Evolutionary conservation across 257 asterid species (phyloP), one percentile per base, ranked within the genome.

Genomic region (Forsythia viridissima): DNA sequence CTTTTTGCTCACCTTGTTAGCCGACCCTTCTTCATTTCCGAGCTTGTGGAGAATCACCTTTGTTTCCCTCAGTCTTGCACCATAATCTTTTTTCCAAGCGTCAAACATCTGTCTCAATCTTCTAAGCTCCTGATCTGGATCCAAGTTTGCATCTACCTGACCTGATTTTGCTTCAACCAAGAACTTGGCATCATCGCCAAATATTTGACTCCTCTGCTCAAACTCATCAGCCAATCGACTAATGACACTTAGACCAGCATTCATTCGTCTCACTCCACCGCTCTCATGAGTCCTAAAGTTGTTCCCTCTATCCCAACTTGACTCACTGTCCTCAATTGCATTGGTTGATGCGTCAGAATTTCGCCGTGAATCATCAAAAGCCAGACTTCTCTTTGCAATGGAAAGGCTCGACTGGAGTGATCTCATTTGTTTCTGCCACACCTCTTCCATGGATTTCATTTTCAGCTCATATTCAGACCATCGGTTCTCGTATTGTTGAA

Each of bases 361-460:
- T 78, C 98, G 85, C 42, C 52, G 89, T 11, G 97, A 90, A 66
- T 89, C 97, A 24, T 91, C 99, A 0, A 90, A 84, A 7, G 94
- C 87, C 2, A 93, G 89, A 89, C 97, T 96, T 84, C 87, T 93
- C 89, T 87, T 93, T 6, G 97, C 97, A 44, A 90, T 91, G 73
- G 97, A 92, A 44, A 96, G 97, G 89, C 97, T 96, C 16, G 99
- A 96, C 87, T 96, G 99, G 20, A 96, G 88, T 0, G 99, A 93
- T 80, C 97, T 84, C 99, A 96, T 96, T 81, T 96, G 99, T 59
- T 93, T 96, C 73, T 96, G 99, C 99, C 99, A 96, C 55, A 92
- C 92, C 82, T 96, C 97, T 89, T 96, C 99, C 99, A 93, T 96
- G 44, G 98, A 93, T 83, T 88, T 93, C 99, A 96, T 96, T 85